Evolutionary conservation across 257 asterid species (phyloP).

Genomic region (Nicotiana obtusifolia): DNA sequence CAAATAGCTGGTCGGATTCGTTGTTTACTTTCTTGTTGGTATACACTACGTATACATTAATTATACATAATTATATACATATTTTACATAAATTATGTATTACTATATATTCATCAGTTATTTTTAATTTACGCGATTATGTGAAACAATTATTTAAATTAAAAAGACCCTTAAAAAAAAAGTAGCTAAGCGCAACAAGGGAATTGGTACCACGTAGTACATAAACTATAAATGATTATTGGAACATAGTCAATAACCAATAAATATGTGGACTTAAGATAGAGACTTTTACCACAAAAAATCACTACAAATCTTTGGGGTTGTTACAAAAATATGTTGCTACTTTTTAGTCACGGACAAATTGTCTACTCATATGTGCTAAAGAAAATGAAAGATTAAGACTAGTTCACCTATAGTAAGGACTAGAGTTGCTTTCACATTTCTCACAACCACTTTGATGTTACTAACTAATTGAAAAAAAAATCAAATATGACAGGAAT

Average conservation of each 20-base stretch:
- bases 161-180: too few species aligned
- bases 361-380: neutral
- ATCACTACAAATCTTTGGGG: neutral
- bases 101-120: too few species aligned
- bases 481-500: neutral
- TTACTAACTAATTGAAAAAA: neutral
- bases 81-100: too few species aligned
- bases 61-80: too few species aligned
- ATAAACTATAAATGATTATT: neutral
- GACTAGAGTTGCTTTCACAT: slow-evolving; percentile 7
- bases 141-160: too few species aligned
- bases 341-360: neutral
- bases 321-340: neutral
- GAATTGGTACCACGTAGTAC: neutral
- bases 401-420: neutral
- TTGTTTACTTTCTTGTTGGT: too few species aligned
- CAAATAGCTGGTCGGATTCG: too few species aligned
- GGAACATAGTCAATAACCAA: neutral
- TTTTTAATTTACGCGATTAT: too few species aligned
- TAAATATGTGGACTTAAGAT: neutral
- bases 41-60: too few species aligned
- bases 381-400: neutral
- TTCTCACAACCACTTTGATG: neutral
- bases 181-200: neutral
- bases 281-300: neutral